phyloP scores from a whole-genome alignment of 805 yeast genomes.

The Candida sanyiensis region DNA sequence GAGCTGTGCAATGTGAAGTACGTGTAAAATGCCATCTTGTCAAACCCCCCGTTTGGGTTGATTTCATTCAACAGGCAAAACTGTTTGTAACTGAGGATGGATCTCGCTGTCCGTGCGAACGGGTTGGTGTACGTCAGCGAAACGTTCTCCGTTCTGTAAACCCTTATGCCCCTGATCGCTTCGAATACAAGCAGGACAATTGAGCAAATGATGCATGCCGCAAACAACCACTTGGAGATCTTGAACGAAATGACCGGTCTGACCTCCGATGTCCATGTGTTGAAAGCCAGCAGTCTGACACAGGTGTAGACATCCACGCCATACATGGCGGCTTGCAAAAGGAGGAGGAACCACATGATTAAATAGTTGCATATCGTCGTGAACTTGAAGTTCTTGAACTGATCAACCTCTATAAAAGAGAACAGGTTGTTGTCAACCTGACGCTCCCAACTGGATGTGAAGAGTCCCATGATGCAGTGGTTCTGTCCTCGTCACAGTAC shows the following conservation, averaged over 20 bases:
- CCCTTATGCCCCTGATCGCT: conserved; percentile 49
- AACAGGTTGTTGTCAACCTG: conserved; percentile 36
- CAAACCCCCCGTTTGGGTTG: conserved; percentile 57
- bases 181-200: conserved; percentile 53
- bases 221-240: conserved; percentile 65
- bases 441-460: conserved; percentile 30
- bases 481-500: no score
- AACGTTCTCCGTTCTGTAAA: conserved; percentile 56
- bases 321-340: conserved; percentile 49
- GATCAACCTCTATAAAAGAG: conserved; percentile 41
- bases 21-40: conserved; percentile 60
- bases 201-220: conserved; percentile 74
- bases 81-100: conserved; percentile 52
- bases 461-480: conserved; percentile 26
- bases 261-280: conserved; percentile 57
- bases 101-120: conserved; percentile 53
- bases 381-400: conserved; percentile 39
- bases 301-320: conserved; percentile 78
- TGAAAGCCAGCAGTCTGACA: conserved; percentile 63
- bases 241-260: conserved; percentile 44
- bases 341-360: conserved; percentile 28
- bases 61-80: conserved; percentile 71
- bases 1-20: conserved; percentile 62
- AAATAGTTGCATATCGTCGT: conserved; percentile 41
- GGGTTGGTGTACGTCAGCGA: conserved; percentile 64